Evolutionary conservation across 106 monocot species (phyloP), one percentile per base, ranked within the genome.

Genomic region (Hemerocallis citrina): DNA sequence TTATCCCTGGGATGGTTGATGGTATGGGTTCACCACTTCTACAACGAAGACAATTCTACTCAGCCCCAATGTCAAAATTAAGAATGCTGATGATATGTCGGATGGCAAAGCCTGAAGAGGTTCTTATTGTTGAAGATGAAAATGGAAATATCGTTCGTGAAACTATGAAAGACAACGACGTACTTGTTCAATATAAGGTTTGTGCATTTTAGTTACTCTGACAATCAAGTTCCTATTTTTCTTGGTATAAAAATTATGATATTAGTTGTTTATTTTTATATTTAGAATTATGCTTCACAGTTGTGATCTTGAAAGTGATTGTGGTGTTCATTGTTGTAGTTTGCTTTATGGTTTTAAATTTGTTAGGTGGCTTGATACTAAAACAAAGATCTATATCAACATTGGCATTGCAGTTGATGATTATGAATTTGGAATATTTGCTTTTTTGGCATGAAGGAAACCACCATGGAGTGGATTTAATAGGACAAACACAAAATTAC

Each of bases 141-240:
- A 99, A 99, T 82, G 98, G 98, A 2, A 99, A 99, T 55, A 99
- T 99, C 65, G 98, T 99, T 17, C 91, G 98, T 37, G 98, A 99
- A 76, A 99, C 98, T 31, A 77, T 99, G 92, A 99, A 92, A 67
- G 98, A 99, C 68, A 87, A 92, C 67, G 98, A 99, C 72, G 92
- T 99, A 33, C 98, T 99, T 71, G 88, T 99, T 47, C 98, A 99
- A 58, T 99, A 99, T 64, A 99, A 99, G 92, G 98, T 82, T 57
- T 58, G 70, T 72, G 19, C 7, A 21, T 25, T 39, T 6, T 49
- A 35, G 28, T 13, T 24, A 7, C 34, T 20, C 6, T 58, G 37
- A 38, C 29, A 7, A 14, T 54, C 12, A 15, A 54, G 14, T 5
- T 47, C 5, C 5, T 47, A 5, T 1, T 47, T 5, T 47, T 11